These are phyloP conservation scores for Dactylonectria macrodidyma DNA, from an alignment of 2,329 filamentous ascomycete genomes.

Conservation along the genomic window DNA sequence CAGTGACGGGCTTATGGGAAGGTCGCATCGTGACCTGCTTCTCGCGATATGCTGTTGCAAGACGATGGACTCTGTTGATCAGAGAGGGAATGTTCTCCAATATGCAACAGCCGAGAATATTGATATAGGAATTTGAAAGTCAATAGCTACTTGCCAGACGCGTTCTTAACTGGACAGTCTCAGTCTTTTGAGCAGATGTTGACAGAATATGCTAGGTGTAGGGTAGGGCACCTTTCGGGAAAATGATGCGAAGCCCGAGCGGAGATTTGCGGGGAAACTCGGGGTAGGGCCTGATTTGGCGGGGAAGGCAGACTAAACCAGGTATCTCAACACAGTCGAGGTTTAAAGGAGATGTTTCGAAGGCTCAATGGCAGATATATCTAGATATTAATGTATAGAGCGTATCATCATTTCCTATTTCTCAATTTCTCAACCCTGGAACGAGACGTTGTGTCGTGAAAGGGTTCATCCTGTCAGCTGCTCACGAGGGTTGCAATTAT, in stretches of 20 bases:
- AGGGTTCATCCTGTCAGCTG: conserved; percentile 6
- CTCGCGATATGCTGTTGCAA: background rate
- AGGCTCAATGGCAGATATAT: background rate
- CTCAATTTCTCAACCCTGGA: background rate
- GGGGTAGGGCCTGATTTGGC: conserved; percentile 16
- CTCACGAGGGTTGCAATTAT: conserved; percentile 4
- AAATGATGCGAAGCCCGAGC: conserved; percentile 5
- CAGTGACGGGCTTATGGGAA: background rate
- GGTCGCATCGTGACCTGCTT: background rate
- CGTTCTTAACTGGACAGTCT: too few relatives aligned
- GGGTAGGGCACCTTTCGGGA: background rate
- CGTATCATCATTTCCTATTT: background rate
- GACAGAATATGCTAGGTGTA: background rate
- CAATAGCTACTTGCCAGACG: too few relatives aligned
- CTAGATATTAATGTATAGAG: background rate
- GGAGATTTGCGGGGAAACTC: conserved; percentile 24
- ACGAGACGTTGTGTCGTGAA: background rate
- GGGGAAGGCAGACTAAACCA: background rate
- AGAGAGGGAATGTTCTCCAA: background rate
- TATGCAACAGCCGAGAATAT: background rate
- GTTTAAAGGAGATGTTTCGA: background rate
- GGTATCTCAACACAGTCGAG: background rate
- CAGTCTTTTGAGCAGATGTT: background rate
- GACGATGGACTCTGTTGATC: background rate
- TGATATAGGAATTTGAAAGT: too few relatives aligned